Base-by-base conservation (phyloP, 139 green algal genomes). In the Volvox reticuliferus region DNA sequence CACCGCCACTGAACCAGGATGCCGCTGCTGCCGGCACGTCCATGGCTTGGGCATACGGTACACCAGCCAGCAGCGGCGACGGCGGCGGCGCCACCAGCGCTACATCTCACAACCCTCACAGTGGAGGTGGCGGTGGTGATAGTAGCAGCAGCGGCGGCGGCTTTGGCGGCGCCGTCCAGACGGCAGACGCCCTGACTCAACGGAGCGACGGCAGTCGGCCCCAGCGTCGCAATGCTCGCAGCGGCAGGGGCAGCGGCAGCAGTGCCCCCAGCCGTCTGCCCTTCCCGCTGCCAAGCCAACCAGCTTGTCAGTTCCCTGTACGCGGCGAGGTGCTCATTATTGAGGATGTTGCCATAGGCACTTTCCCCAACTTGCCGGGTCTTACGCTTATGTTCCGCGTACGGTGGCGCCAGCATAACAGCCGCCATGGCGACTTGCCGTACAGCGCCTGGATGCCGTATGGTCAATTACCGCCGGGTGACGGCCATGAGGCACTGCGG, bases 381-480 rank as follows among this genome's bases (percentile, higher is more conserved):
- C 18, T 37, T 9, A n/a, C 73, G 30, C 44, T 90, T 30, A 71
- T 90, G 12, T 65, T 90, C 50, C 86, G 86, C 1, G 86, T 90
- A n/a, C 69, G 86, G 5, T 90, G 71, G 71, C 50, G 73, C 37
- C 86, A 83, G 73, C 50, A 19, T 22, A 24, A 30, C 1, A 55
- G n/a, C 50, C 86, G 86, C 0, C 33, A 77, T 24, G 86, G 73
- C 12, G 50, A 84, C 26, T 1, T 83, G 86, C 73, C 86, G 73
- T 90, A 90, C 86, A 37, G 50, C 12, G 44, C 69, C 30, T 90
- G 86, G 86, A 77, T 90, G 44, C 86, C 86, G 50, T 75, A 77
- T n/a, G 37, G 73, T 33, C 50, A 83, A 22, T 55, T 90, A 32
- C 71, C 86, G 71, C 14, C n/a, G 1, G 73, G n/a, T 19, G 68